Evolutionary conservation across 306 rosid species (phyloP).

Genomic region (Abrus pulchellus): DNA sequence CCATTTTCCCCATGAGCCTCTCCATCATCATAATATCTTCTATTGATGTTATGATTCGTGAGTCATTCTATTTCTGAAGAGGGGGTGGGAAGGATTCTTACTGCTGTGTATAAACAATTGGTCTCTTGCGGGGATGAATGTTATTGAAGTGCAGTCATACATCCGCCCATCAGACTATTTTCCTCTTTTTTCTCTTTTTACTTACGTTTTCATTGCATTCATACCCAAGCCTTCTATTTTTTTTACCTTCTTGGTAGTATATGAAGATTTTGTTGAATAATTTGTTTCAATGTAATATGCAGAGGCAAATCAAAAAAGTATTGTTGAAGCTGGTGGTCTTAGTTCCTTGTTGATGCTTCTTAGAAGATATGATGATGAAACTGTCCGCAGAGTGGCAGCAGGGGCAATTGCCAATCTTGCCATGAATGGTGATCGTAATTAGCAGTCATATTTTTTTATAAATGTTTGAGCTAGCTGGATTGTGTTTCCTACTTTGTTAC

Average conservation of each 20-base stretch:
- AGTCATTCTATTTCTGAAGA: neutral
- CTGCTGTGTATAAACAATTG: neutral
- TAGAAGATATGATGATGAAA: constrained; percentile 84
- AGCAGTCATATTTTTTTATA: neutral
- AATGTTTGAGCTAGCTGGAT: constrained; percentile 3
- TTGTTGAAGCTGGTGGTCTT: constrained; percentile 90
- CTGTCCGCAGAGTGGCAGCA: constrained; percentile 86
- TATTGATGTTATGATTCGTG: neutral
- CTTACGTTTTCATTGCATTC: neutral
- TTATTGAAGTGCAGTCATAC: neutral
- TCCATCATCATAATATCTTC: neutral
- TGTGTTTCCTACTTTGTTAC: constrained; percentile 24
- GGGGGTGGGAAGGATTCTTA: neutral
- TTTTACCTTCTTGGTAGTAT: neutral
- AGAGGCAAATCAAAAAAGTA: constrained; percentile 81
- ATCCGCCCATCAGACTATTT: neutral
- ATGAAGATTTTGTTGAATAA: constrained; percentile 14
- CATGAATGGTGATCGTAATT: constrained; percentile 70
- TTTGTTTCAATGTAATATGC: constrained; percentile 47
- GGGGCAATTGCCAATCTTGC: constrained; percentile 94
- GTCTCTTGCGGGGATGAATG: neutral
- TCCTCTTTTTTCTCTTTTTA: neutral
- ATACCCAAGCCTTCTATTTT: neutral
- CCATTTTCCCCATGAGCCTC: neutral
- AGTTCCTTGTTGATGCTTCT: constrained; percentile 83